Evolutionary conservation across 129 eudicot genomes (phyloP).

Genomic region (Ambrosia artemisiifolia): DNA sequence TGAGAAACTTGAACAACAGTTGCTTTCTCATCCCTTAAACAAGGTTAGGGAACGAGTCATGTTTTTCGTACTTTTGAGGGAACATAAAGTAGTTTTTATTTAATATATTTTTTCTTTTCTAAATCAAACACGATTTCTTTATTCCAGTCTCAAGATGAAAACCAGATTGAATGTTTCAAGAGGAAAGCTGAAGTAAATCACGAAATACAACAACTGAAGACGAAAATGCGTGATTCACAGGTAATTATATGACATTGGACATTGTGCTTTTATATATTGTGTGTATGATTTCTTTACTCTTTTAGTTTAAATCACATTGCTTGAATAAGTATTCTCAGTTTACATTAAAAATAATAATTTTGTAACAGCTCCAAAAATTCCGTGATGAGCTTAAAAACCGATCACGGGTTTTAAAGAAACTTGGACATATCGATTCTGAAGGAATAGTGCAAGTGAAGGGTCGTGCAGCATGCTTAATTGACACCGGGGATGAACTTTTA

Average conservation of each 20-base stretch:
- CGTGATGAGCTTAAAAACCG: constrained; percentile 96
- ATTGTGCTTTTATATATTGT: too few species aligned
- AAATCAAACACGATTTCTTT: neutral
- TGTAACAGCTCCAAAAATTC: constrained; percentile 86
- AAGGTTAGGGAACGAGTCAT: constrained; percentile 46
- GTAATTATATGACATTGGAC: too few species aligned
- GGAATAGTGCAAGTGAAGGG: too few species aligned
- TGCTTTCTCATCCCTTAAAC: constrained; percentile 78
- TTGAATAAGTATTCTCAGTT: neutral
- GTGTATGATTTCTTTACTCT: neutral
- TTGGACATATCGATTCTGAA: constrained; percentile 92
- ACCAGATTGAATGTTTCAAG: constrained; percentile 71
- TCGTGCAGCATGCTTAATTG: constrained; percentile 89
- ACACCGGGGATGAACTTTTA: constrained; percentile 98
- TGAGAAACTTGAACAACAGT: constrained; percentile 69
- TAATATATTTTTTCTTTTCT: neutral
- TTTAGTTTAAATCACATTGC: neutral
- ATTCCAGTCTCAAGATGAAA: constrained; percentile 88
- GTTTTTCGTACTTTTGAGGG: neutral
- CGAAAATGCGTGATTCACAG: constrained; percentile 99
- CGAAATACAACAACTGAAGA: constrained; percentile 91
- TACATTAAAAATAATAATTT: neutral
- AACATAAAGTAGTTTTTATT: neutral
- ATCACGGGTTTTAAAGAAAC: constrained; percentile 85
- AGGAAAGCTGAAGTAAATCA: constrained; percentile 95